Evolutionary conservation across 2,329 filamentous ascomycete species (phyloP), one percentile per base, ranked within the genome.

Genomic region (Anthostomella pinea): DNA sequence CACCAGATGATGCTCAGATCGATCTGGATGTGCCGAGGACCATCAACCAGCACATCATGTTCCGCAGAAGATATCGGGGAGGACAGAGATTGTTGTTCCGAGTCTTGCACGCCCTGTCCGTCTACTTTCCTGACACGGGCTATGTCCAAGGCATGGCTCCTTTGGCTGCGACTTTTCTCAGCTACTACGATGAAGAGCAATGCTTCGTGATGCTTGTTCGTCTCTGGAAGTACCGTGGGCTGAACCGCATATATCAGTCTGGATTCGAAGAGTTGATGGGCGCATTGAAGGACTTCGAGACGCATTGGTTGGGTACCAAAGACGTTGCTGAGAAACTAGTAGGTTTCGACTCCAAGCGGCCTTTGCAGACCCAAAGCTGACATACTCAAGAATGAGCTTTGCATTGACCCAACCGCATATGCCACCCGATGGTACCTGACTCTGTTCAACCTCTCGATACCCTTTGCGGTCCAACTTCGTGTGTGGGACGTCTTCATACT

Each of bases 71-170:
- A 33, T 98, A 98, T 65, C 80, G 88, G 16, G 93, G 93, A 42
- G 93, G 91, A 1, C 91, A 98, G 63, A 79, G 93, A 27, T 69
- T 97, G 10, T 71, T 98, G 3, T 98, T 98, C 64, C 81, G 93
- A 33, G 89, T 97, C 3, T 73, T 98, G 18, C 93, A 97, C 59
- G 85, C 87, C 28, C 79, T 97, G 58, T 91, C 89, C 13, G 75
- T 98, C 8, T 94, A 96, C 60, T 91, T 91, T 48, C 87, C 88
- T 0, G 83, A 86, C 16, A 93, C 87, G 5, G 93, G 93, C 18
- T 98, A 98, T 60, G 93, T 97, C 1, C 93, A 98, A 64, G 93
- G 93, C 35, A 98, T 98, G 93, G 93, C 91, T 11, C 87, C 89
- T 15, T 70, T 97, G 24, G 90, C 87, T 2, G 91, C 91, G 1